Evolutionary conservation across 148 eudicot species (phyloP).

Genomic region (Simmondsia chinensis): DNA sequence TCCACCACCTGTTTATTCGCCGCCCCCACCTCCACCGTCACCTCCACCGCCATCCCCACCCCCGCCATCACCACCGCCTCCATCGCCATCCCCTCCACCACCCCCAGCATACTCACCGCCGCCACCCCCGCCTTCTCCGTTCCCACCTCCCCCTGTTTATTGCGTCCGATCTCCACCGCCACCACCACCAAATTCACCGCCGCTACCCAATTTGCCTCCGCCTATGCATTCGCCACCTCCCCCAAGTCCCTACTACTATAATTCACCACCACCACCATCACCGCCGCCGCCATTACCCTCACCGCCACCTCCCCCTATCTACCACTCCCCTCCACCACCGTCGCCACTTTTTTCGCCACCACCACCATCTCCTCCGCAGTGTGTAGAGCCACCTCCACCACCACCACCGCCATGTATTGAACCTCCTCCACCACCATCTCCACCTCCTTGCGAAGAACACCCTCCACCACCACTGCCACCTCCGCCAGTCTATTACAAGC

Average conservation of each 20-base stretch:
- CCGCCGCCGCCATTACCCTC: conserved; percentile 12
- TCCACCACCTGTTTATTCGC: no score
- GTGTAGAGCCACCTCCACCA: conserved; percentile 31
- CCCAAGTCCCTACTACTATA: background rate
- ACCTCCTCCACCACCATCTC: conserved; percentile 33
- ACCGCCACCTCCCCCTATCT: conserved; percentile 4
- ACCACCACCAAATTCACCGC: no score
- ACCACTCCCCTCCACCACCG: conserved; percentile 10
- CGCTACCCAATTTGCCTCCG: no score
- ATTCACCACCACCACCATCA: conserved; percentile 8
- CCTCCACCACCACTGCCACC: conserved; percentile 31
- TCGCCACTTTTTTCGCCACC: conserved; percentile 25
- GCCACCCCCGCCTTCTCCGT: conserved; percentile 6
- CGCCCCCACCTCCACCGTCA: conserved; percentile 15
- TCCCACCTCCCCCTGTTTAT: conserved; percentile 2
- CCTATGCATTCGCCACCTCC: no score
- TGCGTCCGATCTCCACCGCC: conserved; percentile 17
- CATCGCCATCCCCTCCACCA: background rate
- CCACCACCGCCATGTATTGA: conserved; percentile 40
- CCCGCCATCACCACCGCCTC: conserved; percentile 2
- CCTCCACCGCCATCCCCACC: conserved; percentile 9
- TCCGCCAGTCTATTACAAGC: conserved; percentile 4
- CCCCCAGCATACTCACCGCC: conserved; percentile 14
- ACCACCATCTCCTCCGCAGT: conserved; percentile 8
- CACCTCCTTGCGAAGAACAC: conserved; percentile 22